These are phyloP conservation scores for Dionaea muscipula DNA, from an alignment of 179 eudicot genomes.

Conservation along the genomic window DNA sequence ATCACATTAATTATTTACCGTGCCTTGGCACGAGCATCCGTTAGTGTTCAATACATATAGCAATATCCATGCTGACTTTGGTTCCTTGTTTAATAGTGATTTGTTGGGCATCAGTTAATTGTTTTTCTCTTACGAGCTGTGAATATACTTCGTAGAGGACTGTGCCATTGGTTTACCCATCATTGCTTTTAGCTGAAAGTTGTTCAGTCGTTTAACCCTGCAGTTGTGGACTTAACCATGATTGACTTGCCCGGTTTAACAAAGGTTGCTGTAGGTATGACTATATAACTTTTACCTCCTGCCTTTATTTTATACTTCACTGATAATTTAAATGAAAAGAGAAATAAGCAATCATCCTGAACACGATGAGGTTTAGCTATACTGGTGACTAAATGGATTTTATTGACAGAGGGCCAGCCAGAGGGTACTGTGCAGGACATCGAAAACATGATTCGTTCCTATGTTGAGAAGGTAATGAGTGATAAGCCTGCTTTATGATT, in stretches of 20 bases:
- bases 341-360: no score
- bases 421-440: constrained; percentile 54
- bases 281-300: constrained; percentile 2
- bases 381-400: not conserved
- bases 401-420: constrained; percentile 59
- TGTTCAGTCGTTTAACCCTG: constrained; percentile 8
- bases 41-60: no score
- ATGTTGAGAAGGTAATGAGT: constrained; percentile 48
- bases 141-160: no score
- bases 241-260: constrained; percentile 74
- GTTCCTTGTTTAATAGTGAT: no score
- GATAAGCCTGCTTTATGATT: not conserved
- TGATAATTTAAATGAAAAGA: no score
- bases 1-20: no score
- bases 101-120: not conserved
- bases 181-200: not conserved
- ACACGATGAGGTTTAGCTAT: no score
- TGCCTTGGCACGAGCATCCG: no score
- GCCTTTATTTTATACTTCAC: not conserved
- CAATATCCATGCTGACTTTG: no score
- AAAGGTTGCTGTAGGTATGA: constrained; percentile 67
- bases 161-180: no score
- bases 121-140: not conserved
- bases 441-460: constrained; percentile 57
- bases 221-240: constrained; percentile 73